These are phyloP conservation scores for Porpolomopsis calyptriformis DNA, from an alignment of 768 basidiomycete species.

Conservation along the genomic window DNA sequence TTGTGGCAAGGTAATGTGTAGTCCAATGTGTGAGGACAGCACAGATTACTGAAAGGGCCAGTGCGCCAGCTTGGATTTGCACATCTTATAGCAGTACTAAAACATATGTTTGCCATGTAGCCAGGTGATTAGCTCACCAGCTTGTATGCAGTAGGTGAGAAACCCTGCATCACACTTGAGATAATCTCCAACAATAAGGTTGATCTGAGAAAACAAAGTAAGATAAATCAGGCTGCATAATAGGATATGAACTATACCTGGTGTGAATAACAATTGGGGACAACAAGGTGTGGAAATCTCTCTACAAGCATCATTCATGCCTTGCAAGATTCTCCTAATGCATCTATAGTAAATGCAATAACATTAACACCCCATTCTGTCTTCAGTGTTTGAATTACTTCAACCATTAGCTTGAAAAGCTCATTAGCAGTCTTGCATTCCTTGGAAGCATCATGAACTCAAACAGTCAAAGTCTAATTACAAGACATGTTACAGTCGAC, in stretches of 20 bases:
- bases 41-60: constrained; percentile 18
- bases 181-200: constrained; percentile 31
- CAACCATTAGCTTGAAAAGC: constrained; percentile 15
- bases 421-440: constrained; percentile 24
- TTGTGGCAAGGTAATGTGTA: constrained; percentile 24
- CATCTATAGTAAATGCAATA: constrained; percentile 22
- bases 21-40: constrained; percentile 29
- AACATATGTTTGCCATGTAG: constrained; percentile 22
- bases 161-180: constrained; percentile 20
- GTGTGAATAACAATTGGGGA: constrained; percentile 27
- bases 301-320: constrained; percentile 13
- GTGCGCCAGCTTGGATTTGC: constrained; percentile 8
- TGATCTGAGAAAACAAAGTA: constrained; percentile 24
- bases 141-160: constrained; percentile 15
- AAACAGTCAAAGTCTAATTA: constrained; percentile 19
- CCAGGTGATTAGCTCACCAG: constrained; percentile 31
- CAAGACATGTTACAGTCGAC: too few species aligned
- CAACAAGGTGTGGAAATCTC: constrained; percentile 19
- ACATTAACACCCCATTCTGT: constrained; percentile 16
- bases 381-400: constrained; percentile 13
- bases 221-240: too few species aligned
- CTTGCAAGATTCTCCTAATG: constrained; percentile 25
- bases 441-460: constrained; percentile 21
- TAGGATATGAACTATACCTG: constrained; percentile 24
- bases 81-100: constrained; percentile 21